phyloP scores from a whole-genome alignment of 257 asterid species.

The Ligustrum vulgare region DNA sequence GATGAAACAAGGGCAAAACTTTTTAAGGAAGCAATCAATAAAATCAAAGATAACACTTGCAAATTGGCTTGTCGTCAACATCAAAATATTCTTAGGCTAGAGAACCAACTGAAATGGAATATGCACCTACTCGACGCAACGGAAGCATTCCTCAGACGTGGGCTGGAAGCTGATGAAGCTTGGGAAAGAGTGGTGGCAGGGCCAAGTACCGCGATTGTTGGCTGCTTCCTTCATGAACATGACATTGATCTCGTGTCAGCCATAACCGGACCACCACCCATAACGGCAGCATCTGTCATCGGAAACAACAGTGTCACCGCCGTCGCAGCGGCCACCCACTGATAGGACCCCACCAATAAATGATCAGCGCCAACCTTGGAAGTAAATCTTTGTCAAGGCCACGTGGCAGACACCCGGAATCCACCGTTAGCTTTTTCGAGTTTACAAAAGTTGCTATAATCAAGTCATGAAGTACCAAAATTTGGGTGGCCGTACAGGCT shows the following conservation, averaged over 20 bases:
- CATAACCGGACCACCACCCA: slow-evolving; percentile 19
- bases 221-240: slow-evolving; percentile 26
- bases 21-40: slow-evolving; percentile 36
- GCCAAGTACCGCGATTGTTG: slow-evolving; percentile 40
- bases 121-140: slow-evolving; percentile 57
- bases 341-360: background rate
- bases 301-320: slow-evolving; percentile 18
- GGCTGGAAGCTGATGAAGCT: slow-evolving; percentile 30
- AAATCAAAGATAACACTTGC: slow-evolving; percentile 48
- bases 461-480: slow-evolving; percentile 12
- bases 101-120: slow-evolving; percentile 35
- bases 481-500: slow-evolving; percentile 29
- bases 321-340: slow-evolving; percentile 35
- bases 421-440: background rate
- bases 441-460: slow-evolving; percentile 10
- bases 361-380: background rate
- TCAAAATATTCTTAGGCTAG: slow-evolving; percentile 43
- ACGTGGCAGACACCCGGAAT: slow-evolving; percentile 15
- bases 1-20: slow-evolving; percentile 19
- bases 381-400: slow-evolving; percentile 3
- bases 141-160: slow-evolving; percentile 35
- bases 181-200: slow-evolving; percentile 47
- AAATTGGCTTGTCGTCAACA: slow-evolving; percentile 44
- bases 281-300: slow-evolving; percentile 15
- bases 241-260: slow-evolving; percentile 7